phyloP scores from a whole-genome alignment of 2,329 filamentous ascomycete species.

The Penicillium crustosum region DNA sequence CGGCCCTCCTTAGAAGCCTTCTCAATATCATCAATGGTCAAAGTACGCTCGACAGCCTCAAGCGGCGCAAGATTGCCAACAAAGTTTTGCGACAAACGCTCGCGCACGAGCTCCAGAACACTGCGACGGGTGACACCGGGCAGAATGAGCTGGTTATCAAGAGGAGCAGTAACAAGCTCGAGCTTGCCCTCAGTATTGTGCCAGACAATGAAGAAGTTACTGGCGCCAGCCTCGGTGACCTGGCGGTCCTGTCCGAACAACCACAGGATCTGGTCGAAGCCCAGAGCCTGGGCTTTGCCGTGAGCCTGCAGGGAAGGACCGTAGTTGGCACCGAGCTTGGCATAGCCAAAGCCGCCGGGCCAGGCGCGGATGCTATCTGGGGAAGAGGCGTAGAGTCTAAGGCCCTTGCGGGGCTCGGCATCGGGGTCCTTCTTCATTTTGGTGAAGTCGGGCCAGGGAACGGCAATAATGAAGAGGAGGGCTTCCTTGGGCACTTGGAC shows the following conservation, averaged over 20 bases:
- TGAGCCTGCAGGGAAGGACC: constrained; percentile 79
- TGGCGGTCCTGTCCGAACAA: constrained; percentile 74
- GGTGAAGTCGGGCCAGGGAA: constrained; percentile 38
- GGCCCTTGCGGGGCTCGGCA: constrained; percentile 21
- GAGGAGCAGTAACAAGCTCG: constrained; percentile 77
- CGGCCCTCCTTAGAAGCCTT: constrained; percentile 73
- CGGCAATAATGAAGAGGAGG: constrained; percentile 80
- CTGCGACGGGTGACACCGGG: constrained; percentile 85
- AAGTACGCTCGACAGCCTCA: constrained; percentile 77
- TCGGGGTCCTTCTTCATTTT: constrained; percentile 25
- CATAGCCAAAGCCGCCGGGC: constrained; percentile 89
- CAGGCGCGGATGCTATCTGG: constrained; percentile 86
- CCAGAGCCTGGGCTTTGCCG: constrained; percentile 67
- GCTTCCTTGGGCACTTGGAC: constrained; percentile 78
- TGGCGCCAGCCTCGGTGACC: constrained; percentile 88
- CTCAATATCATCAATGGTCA: constrained; percentile 75
- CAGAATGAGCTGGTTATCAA: constrained; percentile 80
- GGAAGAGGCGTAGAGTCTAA: constrained; percentile 74
- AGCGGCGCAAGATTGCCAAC: constrained; percentile 63
- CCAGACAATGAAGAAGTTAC: constrained; percentile 90
- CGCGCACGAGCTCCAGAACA: constrained; percentile 69
- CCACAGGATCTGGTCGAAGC: constrained; percentile 93
- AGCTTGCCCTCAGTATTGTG: constrained; percentile 57
- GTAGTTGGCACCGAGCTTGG: constrained; percentile 93
- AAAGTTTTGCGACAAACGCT: constrained; percentile 53